These are phyloP conservation scores for Arthrobotrys pseudoclavata DNA, from an alignment of 2,329 filamentous ascomycete species.

Conservation along the genomic window DNA sequence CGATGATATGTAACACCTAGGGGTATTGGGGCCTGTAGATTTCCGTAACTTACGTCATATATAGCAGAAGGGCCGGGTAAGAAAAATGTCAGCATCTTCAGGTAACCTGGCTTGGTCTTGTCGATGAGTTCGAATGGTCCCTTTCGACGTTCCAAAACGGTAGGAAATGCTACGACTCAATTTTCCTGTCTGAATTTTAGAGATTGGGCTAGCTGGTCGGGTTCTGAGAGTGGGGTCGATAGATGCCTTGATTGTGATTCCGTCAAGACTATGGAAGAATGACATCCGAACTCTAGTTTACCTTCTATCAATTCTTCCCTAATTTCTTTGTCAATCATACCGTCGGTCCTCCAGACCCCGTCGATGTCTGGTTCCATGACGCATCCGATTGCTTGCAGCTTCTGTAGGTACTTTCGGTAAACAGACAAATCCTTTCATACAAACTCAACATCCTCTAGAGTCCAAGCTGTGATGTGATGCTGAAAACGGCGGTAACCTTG, in stretches of 20 bases:
- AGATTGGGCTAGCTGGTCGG: not conserved
- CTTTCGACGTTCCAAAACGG: constrained; percentile 70
- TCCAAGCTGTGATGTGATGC: not conserved
- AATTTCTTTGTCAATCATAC: constrained; percentile 27
- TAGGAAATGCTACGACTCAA: constrained; percentile 73
- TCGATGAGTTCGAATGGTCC: constrained; percentile 70
- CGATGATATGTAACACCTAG: too few species aligned
- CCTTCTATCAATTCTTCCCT: constrained; percentile 38
- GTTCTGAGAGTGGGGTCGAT: not conserved
- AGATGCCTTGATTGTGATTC: not conserved
- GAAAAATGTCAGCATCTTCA: constrained; percentile 73
- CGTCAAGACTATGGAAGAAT: not conserved
- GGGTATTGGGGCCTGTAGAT: not conserved
- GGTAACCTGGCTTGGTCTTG: constrained; percentile 70
- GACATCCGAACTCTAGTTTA: constrained; percentile 70
- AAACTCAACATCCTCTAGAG: constrained; percentile 13
- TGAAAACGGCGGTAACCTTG: not conserved
- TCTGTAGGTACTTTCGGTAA: constrained; percentile 29
- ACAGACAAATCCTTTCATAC: constrained; percentile 14
- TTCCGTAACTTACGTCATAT: not conserved
- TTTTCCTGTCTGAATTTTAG: constrained; percentile 64
- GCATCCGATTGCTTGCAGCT: constrained; percentile 14
- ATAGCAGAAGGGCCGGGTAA: constrained; percentile 71
- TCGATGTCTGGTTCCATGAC: constrained; percentile 48
- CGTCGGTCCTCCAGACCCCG: constrained; percentile 46